Evolutionary conservation across 2,329 filamentous ascomycete genomes (phyloP).

Genomic region (Trichoderma sp.): DNA sequence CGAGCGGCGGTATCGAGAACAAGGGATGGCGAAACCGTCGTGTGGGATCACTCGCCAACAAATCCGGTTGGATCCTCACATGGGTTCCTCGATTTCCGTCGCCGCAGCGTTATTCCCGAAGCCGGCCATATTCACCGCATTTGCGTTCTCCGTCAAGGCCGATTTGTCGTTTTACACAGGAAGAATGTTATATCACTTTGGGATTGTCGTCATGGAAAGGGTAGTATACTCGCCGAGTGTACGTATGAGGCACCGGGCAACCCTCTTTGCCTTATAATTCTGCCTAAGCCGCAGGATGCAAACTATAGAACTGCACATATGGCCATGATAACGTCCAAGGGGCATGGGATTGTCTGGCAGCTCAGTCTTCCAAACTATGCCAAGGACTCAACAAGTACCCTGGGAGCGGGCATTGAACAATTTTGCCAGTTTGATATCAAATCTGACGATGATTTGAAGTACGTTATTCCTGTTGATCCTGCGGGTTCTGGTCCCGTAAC

Average conservation of each 20-base stretch:
- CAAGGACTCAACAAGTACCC: conserved; percentile 26
- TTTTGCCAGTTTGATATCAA: conserved; percentile 71
- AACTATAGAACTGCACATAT: conserved; percentile 63
- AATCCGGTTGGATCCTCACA: background rate
- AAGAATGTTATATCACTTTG: conserved; percentile 70
- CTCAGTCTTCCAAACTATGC: conserved; percentile 56
- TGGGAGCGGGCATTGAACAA: conserved; percentile 48
- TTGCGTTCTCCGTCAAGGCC: conserved; percentile 71
- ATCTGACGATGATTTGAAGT: conserved; percentile 55
- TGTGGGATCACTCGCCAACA: conserved; percentile 69
- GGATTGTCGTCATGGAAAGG: conserved; percentile 66
- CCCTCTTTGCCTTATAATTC: conserved; percentile 73
- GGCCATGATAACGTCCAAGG: conserved; percentile 76
- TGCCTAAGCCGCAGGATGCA: conserved; percentile 61
- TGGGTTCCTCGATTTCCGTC: conserved; percentile 47
- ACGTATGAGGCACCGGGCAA: conserved; percentile 63
- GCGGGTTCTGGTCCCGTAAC: conserved; percentile 69
- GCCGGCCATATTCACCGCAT: conserved; percentile 75
- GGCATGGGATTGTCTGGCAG: conserved; percentile 80
- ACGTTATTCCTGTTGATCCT: conserved; percentile 79
- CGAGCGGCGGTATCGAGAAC: conserved; percentile 79
- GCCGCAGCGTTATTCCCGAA: conserved; percentile 66
- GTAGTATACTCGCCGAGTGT: conserved; percentile 49
- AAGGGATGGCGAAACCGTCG: conserved; percentile 70
- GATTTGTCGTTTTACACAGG: conserved; percentile 78